A percentile compares a stretch with the other conserved stretches of the same genome.
These are phyloP conservation scores for Cryptosporidium baileyi DNA, from an alignment of 169 alveolate genomes.

Conservation along the genomic window DNA sequence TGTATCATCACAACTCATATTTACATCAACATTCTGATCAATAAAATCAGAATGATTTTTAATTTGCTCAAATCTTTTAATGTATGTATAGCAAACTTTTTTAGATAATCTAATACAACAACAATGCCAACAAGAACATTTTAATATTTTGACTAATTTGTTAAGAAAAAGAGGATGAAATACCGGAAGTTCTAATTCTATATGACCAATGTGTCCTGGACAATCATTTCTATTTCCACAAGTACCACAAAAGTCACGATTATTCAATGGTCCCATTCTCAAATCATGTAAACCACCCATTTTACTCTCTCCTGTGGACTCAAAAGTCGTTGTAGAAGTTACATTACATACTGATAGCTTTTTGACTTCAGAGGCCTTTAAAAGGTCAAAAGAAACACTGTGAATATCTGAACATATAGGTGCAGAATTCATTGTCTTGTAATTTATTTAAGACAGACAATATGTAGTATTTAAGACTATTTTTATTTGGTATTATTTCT, in stretches of 20 bases:
- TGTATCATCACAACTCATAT: conserved; percentile 70
- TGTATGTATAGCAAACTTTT: conserved; percentile 71
- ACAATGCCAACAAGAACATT: conserved; percentile 82
- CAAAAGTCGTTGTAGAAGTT: conserved; percentile 28
- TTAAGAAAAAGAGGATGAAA: conserved; percentile 92
- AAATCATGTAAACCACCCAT: conserved; percentile 90
- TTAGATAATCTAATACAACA: conserved; percentile 73
- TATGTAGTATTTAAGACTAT: no score
- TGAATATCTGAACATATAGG: conserved; percentile 64
- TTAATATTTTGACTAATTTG: conserved; percentile 86
- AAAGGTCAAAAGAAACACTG: conserved; percentile 66
- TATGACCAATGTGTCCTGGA: conserved; percentile 95
- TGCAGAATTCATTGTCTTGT: conserved; percentile 52
- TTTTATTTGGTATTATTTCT: no score
- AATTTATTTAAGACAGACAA: no score
- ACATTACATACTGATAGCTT: conserved; percentile 65
- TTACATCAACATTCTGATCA: neutral
- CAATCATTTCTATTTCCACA: conserved; percentile 92
- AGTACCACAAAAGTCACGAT: conserved; percentile 85
- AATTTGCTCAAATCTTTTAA: conserved; percentile 71
- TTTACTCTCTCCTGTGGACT: conserved; percentile 62
- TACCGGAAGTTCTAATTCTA: conserved; percentile 89
- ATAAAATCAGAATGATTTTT: conserved; percentile 69
- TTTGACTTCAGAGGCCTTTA: conserved; percentile 53
- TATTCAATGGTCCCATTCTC: conserved; percentile 92